Percentiles rank a stretch among this genome's conserved stretches.
phyloP scores from a whole-genome alignment of 768 basidiomycete species.

The Lentinula aciculospora region DNA sequence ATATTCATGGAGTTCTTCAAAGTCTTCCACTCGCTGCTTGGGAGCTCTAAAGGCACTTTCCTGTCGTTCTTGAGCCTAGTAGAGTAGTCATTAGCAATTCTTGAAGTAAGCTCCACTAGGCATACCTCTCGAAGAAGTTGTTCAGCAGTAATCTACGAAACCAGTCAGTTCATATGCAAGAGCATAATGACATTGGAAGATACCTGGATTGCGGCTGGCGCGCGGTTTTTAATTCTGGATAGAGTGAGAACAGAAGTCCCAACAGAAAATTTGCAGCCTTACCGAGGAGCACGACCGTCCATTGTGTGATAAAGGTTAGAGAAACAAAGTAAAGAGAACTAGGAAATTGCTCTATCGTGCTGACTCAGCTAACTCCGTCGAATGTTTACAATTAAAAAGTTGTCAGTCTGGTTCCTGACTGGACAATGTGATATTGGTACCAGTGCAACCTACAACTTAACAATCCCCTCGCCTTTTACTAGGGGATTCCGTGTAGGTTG shows the following conservation, averaged over 20 bases:
- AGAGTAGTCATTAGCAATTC: not conserved
- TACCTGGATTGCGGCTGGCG: conserved; percentile 90
- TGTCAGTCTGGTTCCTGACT: not conserved
- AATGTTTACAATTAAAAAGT: conserved; percentile 5
- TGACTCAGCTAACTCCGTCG: not conserved
- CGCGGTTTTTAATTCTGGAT: conserved; percentile 87
- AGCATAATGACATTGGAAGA: conserved; percentile 14
- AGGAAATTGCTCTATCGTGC: not conserved
- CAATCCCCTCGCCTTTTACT: conserved; percentile 29
- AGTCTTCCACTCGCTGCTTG: conserved; percentile 93
- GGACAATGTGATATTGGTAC: conserved; percentile 6
- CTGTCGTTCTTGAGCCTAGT: conserved; percentile 93
- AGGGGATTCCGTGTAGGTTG: conserved; percentile 26
- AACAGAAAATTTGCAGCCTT: conserved; percentile 6
- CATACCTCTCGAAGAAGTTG: conserved; percentile 91
- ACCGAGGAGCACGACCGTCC: conserved; percentile 82
- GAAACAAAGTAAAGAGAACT: not conserved
- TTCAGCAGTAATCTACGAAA: conserved; percentile 87
- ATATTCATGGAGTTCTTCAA: conserved; percentile 89
- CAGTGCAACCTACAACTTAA: conserved; percentile 22
- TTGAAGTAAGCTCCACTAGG: not conserved
- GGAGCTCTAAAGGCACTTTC: conserved; percentile 90
- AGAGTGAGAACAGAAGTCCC: conserved; percentile 5
- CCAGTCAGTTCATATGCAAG: conserved; percentile 10
- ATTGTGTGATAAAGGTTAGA: conserved; percentile 26